A percentile compares a stretch with the other conserved stretches of the same genome.
phyloP scores from a whole-genome alignment of 176 grass and related monocot species.

The Ensete ventricosum region DNA sequence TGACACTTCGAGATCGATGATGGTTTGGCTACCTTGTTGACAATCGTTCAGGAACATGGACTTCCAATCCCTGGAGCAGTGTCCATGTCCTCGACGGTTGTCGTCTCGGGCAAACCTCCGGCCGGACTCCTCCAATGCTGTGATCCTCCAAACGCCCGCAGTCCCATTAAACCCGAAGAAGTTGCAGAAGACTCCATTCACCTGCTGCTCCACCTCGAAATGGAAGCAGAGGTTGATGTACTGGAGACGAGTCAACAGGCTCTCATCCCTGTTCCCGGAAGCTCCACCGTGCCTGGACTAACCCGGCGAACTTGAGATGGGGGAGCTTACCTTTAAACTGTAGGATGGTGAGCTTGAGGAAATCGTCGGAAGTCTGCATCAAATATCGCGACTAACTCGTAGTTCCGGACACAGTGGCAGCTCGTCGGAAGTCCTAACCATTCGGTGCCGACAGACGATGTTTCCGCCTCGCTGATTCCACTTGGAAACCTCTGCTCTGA shows the following conservation, averaged over 20 bases:
- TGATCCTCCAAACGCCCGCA: constrained; percentile 91
- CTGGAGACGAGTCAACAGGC: constrained; percentile 87
- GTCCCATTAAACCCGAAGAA: constrained; percentile 98
- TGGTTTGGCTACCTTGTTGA: constrained; percentile 49
- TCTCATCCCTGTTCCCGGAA: constrained; percentile 95
- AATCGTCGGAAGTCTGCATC: constrained; percentile 95
- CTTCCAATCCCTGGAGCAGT: constrained; percentile 83
- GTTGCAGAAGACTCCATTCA: constrained; percentile 81
- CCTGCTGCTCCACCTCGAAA: constrained; percentile 98
- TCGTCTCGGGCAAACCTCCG: constrained; percentile 88
- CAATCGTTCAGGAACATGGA: constrained; percentile 90
- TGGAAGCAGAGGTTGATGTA: constrained; percentile 98
- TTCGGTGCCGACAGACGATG: constrained; percentile 71
- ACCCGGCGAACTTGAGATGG: constrained; percentile 44
- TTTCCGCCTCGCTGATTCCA: constrained; percentile 71
- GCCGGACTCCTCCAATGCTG: constrained; percentile 86
- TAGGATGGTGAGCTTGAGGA: constrained; percentile 82
- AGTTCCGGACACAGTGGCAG: constrained; percentile 74
- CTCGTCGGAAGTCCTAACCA: constrained; percentile 75
- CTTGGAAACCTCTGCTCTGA: constrained; percentile 73
- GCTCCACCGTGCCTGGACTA: constrained; percentile 85
- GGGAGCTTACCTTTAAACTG: constrained; percentile 57
- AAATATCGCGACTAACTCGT: constrained; percentile 89
- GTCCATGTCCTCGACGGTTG: constrained; percentile 99
- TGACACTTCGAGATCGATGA: no score